Evolutionary conservation across 176 grass and related monocot species (phyloP), one percentile per base, ranked within the genome.

Genomic region (Juncus effusus): DNA sequence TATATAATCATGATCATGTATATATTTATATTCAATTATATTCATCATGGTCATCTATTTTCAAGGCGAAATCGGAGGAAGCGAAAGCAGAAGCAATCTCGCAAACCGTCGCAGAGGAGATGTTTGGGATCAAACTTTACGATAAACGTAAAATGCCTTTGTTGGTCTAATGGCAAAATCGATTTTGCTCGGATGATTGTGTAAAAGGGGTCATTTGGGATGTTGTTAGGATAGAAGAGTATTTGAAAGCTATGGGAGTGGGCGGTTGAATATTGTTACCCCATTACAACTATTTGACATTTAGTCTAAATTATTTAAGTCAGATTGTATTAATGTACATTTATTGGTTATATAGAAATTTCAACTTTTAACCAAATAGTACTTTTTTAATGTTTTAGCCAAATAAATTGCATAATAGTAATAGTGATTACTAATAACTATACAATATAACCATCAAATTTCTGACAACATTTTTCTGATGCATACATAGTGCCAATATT

Each of bases 151-250:
- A 2, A 35, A 39, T 61, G 2, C 86, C 85, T 57, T 78, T 88
- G 5, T 63, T 88, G 3, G 85, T 64, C 2, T 64, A 67, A 8
- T 88, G 85, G 85, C 38, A 4, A 10, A 75, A 84, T 9, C 16
- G 58, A 10, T 84, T 84, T 28, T 58, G 61, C 16, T 56, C 74
- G 2, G 42, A 76, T 3, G 81, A 84, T 6, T 63, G 36, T 5
- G 77, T 69, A 14, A n/a, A 57, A 42, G 2, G n/a, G 1, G 51
- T 65, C 45, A 42, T 65, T 59, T 68, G 62, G 37, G 76, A 63
- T 5, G 56, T 54, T 1, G 44, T 49, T 3, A 69, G 3, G 69
- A 10, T 86, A 36, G 57, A 78, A 28, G 79, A 78, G 62, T 13
- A 28, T 10, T 40, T 5, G 35, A 82, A 62, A 49, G 15, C 0